phyloP scores from a whole-genome alignment of 2,329 filamentous ascomycete species.

The Incumbomyces lentus region DNA sequence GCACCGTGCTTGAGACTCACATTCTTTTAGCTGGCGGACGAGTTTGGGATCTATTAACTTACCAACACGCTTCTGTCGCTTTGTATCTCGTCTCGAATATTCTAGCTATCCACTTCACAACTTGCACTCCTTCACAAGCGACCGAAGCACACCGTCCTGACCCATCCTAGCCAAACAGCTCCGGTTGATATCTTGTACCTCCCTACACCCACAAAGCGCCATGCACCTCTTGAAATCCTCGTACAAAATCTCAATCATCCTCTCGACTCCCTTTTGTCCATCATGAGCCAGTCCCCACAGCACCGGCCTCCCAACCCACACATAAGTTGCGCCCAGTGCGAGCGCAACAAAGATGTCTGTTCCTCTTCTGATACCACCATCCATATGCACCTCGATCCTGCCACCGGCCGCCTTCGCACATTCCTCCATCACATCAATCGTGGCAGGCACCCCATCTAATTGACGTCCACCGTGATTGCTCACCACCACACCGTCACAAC shows the following conservation, averaged over 20 bases:
- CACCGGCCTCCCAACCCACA: constrained; percentile 38
- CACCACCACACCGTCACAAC: constrained; percentile 28
- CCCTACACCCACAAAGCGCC: constrained; percentile 18
- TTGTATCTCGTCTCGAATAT: too few relatives aligned
- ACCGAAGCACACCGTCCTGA: not conserved
- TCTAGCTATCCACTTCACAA: not conserved
- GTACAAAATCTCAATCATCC: constrained; percentile 19
- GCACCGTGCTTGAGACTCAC: too few relatives aligned
- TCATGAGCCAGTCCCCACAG: constrained; percentile 37
- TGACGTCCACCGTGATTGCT: constrained; percentile 31
- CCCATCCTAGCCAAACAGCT: not conserved
- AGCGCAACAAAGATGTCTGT: constrained; percentile 49
- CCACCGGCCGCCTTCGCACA: constrained; percentile 21
- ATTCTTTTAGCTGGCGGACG: too few relatives aligned
- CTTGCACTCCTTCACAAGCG: not conserved
- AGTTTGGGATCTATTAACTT: too few relatives aligned
- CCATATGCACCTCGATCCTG: constrained; percentile 32
- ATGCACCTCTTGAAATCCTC: constrained; percentile 22
- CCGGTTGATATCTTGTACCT: constrained; percentile 21
- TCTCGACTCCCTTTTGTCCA: constrained; percentile 21
- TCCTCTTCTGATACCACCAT: constrained; percentile 46
- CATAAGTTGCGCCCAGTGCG: constrained; percentile 40
- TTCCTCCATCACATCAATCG: constrained; percentile 26
- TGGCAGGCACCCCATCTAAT: constrained; percentile 28
- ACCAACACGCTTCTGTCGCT: too few relatives aligned